Evolutionary conservation across 208 protist genomes (phyloP).

Genomic region (Leishmania braziliensis): DNA sequence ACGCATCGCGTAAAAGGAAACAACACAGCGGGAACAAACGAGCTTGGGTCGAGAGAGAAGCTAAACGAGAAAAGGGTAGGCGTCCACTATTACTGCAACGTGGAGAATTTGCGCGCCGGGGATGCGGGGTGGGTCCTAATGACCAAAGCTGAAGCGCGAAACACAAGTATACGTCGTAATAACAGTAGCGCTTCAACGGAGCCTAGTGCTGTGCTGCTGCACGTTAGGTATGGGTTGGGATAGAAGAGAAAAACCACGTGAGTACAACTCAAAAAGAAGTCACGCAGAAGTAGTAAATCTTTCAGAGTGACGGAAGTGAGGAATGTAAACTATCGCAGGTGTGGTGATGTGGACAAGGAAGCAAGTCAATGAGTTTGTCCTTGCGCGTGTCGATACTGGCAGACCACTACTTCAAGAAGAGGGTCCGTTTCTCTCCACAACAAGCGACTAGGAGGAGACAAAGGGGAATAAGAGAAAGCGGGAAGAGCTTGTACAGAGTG

Average conservation of each 20-base stretch:
- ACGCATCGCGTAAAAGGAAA: conserved; percentile 12
- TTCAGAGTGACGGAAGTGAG: background rate
- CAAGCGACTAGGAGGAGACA: background rate
- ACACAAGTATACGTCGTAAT: background rate
- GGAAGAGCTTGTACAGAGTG: background rate
- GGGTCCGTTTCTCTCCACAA: too few relatives aligned
- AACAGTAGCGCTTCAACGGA: background rate
- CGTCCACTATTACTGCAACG: too few relatives aligned
- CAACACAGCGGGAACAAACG: background rate
- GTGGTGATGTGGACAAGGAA: background rate
- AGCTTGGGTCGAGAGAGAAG: background rate
- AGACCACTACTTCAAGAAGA: background rate
- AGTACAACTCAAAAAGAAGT: background rate
- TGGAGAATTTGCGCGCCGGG: background rate
- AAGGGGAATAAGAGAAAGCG: background rate
- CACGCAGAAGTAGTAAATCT: background rate
- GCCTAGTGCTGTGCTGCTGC: background rate
- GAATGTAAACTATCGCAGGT: background rate
- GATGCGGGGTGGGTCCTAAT: background rate
- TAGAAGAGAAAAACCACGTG: background rate
- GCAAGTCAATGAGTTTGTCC: background rate
- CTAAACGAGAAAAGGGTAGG: background rate
- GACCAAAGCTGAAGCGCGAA: background rate
- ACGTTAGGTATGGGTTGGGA: background rate
- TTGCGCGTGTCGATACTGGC: background rate